Conservation (phyloP, 805 yeast genomes). For the Ogataea saltuana region DNA sequence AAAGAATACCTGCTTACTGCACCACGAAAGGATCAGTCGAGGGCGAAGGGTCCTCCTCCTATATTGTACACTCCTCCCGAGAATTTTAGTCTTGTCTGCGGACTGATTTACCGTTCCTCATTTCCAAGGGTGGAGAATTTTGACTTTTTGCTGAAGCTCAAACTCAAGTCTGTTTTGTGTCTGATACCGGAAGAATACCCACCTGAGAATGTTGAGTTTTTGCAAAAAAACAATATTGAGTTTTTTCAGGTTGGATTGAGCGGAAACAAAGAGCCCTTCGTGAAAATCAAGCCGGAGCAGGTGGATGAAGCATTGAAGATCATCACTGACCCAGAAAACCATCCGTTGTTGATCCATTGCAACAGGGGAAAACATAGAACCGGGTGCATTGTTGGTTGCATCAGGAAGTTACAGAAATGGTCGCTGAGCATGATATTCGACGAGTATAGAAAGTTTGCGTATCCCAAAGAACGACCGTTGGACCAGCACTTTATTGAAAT, state of each 20-base stretch:
- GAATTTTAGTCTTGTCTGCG: slow-evolving; percentile 83
- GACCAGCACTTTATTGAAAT: slow-evolving; percentile 95
- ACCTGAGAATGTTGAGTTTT: slow-evolving; percentile 64
- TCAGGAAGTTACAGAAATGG: slow-evolving; percentile 89
- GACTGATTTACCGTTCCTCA: slow-evolving; percentile 79
- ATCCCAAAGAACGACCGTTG: slow-evolving; percentile 91
- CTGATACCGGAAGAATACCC: slow-evolving; percentile 94
- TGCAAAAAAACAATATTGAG: slow-evolving; percentile 58
- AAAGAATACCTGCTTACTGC: slow-evolving; percentile 4
- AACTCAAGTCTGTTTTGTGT: slow-evolving; percentile 74
- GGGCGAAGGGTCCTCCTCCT: slow-evolving; percentile 3
- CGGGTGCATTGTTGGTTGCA: slow-evolving; percentile 93
- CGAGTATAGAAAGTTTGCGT: slow-evolving; percentile 91
- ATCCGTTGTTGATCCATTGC: slow-evolving; percentile 91
- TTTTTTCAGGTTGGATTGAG: slow-evolving; percentile 89
- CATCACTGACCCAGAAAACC: slow-evolving; percentile 81
- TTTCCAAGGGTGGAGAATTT: slow-evolving; percentile 89
- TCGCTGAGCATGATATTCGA: slow-evolving; percentile 91
- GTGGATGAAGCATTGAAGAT: slow-evolving; percentile 81
- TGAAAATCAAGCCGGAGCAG: slow-evolving; percentile 62
- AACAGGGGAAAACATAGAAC: slow-evolving; percentile 97
- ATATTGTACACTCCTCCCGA: slow-evolving; percentile 67
- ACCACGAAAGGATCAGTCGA: slow-evolving; percentile 1
- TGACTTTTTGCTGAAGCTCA: slow-evolving; percentile 58
- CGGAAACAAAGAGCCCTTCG: slow-evolving; percentile 95